Base-by-base conservation (phyloP, 2,329 filamentous ascomycete species). In the Zopfia rhizophila region DNA sequence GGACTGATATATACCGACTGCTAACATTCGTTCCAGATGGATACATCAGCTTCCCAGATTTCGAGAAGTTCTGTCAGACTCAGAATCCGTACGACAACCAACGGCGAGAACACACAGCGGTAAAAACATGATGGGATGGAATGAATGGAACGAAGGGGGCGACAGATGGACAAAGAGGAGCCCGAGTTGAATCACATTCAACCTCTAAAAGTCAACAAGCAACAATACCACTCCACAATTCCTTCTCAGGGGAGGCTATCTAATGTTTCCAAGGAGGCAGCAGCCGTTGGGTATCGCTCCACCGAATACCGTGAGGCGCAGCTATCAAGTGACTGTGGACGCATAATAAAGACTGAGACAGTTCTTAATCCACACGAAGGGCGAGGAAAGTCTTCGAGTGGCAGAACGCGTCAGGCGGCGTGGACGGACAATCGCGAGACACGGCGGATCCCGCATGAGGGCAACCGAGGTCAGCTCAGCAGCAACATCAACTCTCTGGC, bases 31-130 rank as follows among this genome's bases (percentile, higher is more conserved):
- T 38, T 22, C 5, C 38, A 60, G 80, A 76, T 44, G 81, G 83
- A 51, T 90, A 90, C 70, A 85, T 88, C 63, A 89, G 86, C 75
- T 90, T 90, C 65, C 87, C 87, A 12, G 87, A 82, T 67, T 89
- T 89, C 68, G 87, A 90, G 61, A 80, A 84, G 49, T 89, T 79
- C 55, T 74, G 85, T 77, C 52, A 68, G 23, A 54, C 40, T n/a
- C 58, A 61, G 31, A 61, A 62, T 39, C 53, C 58, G 14, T 69
- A 70, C 48, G 63, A 62, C 7, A 50, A 21, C 16, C 63, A 68
- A 41, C 58, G 56, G 28, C 58, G 51, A 14, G 61, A 66, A 33
- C 60, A 65, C 35, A 56, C 56, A 18, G 61, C 58, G 32, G 65
- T 70, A 31, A 65, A 61, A 49, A 69, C 68, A 40, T 72, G 66